Conservation (phyloP, 371 early-diverging fungal species). For the Neoconidiobolus thromboides region DNA sequence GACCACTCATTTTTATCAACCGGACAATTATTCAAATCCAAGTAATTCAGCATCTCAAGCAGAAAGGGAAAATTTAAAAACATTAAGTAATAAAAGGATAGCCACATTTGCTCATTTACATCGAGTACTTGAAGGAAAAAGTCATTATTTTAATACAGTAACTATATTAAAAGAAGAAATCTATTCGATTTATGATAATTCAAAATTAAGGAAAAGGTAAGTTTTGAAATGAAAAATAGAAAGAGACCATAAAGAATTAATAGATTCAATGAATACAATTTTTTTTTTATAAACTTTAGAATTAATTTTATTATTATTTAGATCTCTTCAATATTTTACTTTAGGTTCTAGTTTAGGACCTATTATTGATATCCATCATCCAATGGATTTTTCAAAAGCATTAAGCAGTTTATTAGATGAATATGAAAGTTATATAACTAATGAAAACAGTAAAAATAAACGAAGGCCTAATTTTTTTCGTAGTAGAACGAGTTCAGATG, state of each 20-base stretch:
- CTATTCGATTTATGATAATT: background rate
- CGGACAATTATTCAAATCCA: background rate
- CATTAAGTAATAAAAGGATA: background rate
- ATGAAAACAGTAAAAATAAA: background rate
- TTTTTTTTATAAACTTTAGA: too few relatives aligned
- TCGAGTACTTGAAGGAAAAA: slow-evolving; percentile 6
- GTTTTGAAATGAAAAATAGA: background rate
- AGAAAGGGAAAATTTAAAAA: background rate
- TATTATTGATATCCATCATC: slow-evolving; percentile 3
- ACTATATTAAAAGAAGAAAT: slow-evolving; percentile 1
- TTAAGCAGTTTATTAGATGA: background rate
- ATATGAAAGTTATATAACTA: slow-evolving; percentile 3
- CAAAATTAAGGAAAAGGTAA: slow-evolving; percentile 1
- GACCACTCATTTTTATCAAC: slow-evolving; percentile 2
- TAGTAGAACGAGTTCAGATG: background rate
- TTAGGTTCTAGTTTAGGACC: slow-evolving; percentile 4
- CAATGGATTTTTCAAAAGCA: slow-evolving; percentile 4
- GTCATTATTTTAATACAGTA: slow-evolving; percentile 7
- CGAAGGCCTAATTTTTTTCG: background rate
- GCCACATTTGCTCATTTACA: slow-evolving; percentile 6
- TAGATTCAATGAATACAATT: too few relatives aligned
- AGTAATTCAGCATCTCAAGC: background rate
- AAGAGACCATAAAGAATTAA: too few relatives aligned
- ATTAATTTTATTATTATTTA: background rate
- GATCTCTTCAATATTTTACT: slow-evolving; percentile 6